phyloP scores from a whole-genome alignment of 371 early-diverging fungal species.

The Syncephalastrum monosporum region DNA sequence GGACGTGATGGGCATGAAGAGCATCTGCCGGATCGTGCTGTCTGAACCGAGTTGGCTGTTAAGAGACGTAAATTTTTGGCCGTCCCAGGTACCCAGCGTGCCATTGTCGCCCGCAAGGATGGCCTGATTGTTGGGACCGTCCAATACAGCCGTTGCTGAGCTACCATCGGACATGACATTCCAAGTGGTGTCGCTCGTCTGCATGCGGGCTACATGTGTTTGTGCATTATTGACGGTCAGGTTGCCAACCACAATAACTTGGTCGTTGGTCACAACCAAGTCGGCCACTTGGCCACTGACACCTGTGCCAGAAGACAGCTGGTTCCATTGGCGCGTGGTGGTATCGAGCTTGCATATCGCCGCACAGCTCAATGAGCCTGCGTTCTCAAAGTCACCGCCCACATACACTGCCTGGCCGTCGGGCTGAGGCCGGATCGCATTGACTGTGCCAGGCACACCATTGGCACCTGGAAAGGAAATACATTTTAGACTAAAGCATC shows the following conservation, averaged over 20 bases:
- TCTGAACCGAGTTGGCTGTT: slow-evolving; percentile 15
- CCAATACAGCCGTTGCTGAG: slow-evolving; percentile 15
- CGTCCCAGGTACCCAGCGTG: slow-evolving; percentile 20
- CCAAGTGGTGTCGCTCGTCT: slow-evolving; percentile 25
- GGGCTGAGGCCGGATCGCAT: slow-evolving; percentile 34
- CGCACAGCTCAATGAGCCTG: slow-evolving; percentile 33
- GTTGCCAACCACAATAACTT: slow-evolving; percentile 18
- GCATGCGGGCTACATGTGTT: slow-evolving; percentile 32
- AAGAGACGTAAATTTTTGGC: slow-evolving; percentile 10
- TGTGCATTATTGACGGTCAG: slow-evolving; percentile 24
- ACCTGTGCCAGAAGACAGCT: slow-evolving; percentile 12
- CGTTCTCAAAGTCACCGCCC: slow-evolving; percentile 53
- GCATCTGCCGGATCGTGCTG: slow-evolving; percentile 26
- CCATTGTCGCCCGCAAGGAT: slow-evolving; percentile 31
- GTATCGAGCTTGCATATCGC: slow-evolving; percentile 40
- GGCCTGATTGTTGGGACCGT: slow-evolving; percentile 19
- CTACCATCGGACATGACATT: slow-evolving; percentile 23
- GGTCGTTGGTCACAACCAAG: slow-evolving; percentile 10
- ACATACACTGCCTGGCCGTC: slow-evolving; percentile 44
- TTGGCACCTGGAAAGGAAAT: slow-evolving; percentile 7
- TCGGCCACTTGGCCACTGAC: slow-evolving; percentile 16
- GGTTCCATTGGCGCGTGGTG: slow-evolving; percentile 33
- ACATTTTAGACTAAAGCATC: neutral
- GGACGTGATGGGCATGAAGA: slow-evolving; percentile 30
- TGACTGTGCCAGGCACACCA: slow-evolving; percentile 30